These are phyloP conservation scores for Lipomyces orientalis DNA, from an alignment of 805 yeast genomes.

Conservation along the genomic window DNA sequence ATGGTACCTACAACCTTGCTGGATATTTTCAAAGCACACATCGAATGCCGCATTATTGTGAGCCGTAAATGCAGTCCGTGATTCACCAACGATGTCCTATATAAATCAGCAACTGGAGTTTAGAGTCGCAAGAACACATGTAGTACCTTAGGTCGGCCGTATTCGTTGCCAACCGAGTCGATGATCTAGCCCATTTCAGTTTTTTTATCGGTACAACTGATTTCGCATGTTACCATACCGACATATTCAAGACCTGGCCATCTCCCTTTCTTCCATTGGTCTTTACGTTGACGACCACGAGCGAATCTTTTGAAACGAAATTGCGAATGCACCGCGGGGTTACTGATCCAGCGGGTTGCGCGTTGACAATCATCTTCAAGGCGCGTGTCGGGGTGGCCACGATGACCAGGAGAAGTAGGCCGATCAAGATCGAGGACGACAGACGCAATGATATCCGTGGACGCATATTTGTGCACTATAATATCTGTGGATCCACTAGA, in stretches of 20 bases:
- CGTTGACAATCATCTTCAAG: slow-evolving; percentile 31
- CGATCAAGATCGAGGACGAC: not conserved
- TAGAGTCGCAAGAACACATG: not conserved
- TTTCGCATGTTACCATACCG: slow-evolving; percentile 37
- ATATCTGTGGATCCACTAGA: not conserved
- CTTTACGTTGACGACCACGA: slow-evolving; percentile 83
- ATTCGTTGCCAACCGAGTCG: slow-evolving; percentile 85
- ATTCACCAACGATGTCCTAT: slow-evolving; percentile 69
- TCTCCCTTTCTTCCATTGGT: slow-evolving; percentile 80
- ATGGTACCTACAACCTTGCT: slow-evolving; percentile 38
- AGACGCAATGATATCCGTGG: not conserved
- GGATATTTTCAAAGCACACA: slow-evolving; percentile 81
- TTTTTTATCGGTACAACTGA: not conserved
- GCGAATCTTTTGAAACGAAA: slow-evolving; percentile 80
- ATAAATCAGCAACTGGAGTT: not conserved
- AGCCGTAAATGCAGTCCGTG: slow-evolving; percentile 82
- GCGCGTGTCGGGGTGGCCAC: slow-evolving; percentile 24
- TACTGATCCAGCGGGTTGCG: slow-evolving; percentile 29
- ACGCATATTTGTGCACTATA: not conserved
- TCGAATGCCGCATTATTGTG: slow-evolving; percentile 85
- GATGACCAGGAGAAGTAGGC: not conserved
- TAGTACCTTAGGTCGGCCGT: slow-evolving; percentile 63
- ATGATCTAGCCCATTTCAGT: slow-evolving; percentile 51
- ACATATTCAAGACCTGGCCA: slow-evolving; percentile 78
- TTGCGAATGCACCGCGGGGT: slow-evolving; percentile 87